These are phyloP conservation scores for Nadsonia commutata DNA, from an alignment of 1,139 yeast species.

Conservation along the genomic window DNA sequence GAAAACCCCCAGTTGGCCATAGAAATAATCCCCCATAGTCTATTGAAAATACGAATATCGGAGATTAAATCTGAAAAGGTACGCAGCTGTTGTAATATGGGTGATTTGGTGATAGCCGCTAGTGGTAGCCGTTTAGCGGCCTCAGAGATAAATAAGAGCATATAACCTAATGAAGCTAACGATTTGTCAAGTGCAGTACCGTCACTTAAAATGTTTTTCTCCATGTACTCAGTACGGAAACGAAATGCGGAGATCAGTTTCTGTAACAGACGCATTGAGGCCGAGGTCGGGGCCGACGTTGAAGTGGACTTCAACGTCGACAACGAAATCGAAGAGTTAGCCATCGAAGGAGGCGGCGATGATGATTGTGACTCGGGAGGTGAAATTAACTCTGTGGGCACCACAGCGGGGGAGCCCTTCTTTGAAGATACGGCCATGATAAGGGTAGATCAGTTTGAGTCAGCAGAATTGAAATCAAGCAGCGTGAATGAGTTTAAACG, in stretches of 20 bases:
- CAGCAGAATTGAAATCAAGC: too few relatives aligned
- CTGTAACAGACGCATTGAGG: background rate
- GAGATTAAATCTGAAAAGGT: conserved; percentile 20
- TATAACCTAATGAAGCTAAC: background rate
- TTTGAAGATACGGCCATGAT: too few relatives aligned
- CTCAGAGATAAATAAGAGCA: background rate
- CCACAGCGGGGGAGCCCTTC: too few relatives aligned
- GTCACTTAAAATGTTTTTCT: background rate
- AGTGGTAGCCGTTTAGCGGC: background rate
- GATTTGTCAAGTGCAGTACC: background rate
- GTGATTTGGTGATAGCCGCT: background rate
- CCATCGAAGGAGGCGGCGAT: too few relatives aligned
- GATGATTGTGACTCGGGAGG: too few relatives aligned
- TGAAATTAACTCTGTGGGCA: too few relatives aligned
- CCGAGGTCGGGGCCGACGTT: too few relatives aligned
- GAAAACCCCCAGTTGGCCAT: conserved; percentile 24
- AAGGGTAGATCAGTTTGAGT: too few relatives aligned
- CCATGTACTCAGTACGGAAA: background rate
- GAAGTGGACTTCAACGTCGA: too few relatives aligned
- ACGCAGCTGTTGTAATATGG: background rate
- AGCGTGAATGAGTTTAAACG: too few relatives aligned
- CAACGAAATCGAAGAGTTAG: too few relatives aligned
- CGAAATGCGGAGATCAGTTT: background rate
- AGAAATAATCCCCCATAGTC: conserved; percentile 25
- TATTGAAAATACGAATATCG: conserved; percentile 26